Base-by-base conservation (phyloP, 2,329 filamentous ascomycete species). In the Aureobasidium uvarum region DNA sequence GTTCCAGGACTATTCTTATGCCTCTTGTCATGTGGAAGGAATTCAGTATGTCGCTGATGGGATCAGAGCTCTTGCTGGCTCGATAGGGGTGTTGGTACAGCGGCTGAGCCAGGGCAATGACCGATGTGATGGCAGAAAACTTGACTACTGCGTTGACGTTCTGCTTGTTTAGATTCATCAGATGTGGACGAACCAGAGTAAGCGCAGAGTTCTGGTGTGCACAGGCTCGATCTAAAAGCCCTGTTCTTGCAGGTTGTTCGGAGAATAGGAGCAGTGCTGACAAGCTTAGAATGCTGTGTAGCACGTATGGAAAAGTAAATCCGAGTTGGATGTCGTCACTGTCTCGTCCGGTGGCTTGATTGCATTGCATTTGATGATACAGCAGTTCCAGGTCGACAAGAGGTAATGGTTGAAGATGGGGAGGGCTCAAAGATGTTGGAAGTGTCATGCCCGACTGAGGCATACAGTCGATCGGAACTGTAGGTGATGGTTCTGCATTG, bases 171-270 rank as follows among this genome's bases (percentile, higher is more conserved):
- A 56, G 8, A 5, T 43, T 23, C 3, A 43, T 4, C 11, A 56
- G 20, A 25, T 41, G 36, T 7, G 54, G 20, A 7, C 39, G 54
- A 6, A 56, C 54, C 13, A 56, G 25, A 23, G 36, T 10, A 8
- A 56, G 25, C 1, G 54, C 54, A 23, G 54, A 18, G 36, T 56
- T 43, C 54, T 56, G 54, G 18, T 56, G 54, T 25, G 33, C 20
- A 28, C 20, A 56, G n/a, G 54, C 36, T n/a, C 54, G 54, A 1
- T 39, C 36, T 16, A 56, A 3, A n/a, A 56, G 33, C 14, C 39
- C 36, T 13, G 20, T 56, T 13, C 54, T 39, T 11, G 36, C 41
- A 10, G 36, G 54, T 20, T 56, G 36, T 20, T 56, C 13, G 33
- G 36, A 43, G 54, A 41, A 56, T 2, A 56, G 23, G 14, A 25